phyloP scores from a whole-genome alignment of 352 stramenopile genomes.

The Phytophthora colocasiae region DNA sequence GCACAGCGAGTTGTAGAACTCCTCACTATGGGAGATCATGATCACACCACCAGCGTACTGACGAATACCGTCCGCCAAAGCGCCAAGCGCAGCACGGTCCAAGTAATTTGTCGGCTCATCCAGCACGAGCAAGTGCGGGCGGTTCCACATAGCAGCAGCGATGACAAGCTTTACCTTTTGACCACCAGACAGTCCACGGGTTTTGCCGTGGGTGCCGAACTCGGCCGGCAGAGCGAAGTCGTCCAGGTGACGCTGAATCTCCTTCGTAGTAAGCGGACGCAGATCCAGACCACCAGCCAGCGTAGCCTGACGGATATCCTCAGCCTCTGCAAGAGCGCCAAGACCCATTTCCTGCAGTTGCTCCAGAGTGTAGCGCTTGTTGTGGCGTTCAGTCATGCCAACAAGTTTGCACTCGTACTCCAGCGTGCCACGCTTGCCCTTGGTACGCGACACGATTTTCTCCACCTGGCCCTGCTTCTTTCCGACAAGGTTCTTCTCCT shows the following conservation, averaged over 20 bases:
- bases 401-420: constrained; percentile 94
- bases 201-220: constrained; percentile 85
- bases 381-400: constrained; percentile 68
- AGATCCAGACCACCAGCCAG: constrained; percentile 62
- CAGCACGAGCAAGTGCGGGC: constrained; percentile 88
- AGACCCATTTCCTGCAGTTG: constrained; percentile 74
- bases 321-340: constrained; percentile 64
- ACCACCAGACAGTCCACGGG: constrained; percentile 75
- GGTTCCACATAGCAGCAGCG: constrained; percentile 81
- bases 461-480: constrained; percentile 92
- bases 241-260: constrained; percentile 80
- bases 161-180: constrained; percentile 89
- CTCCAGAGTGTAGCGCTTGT: constrained; percentile 76
- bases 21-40: constrained; percentile 86
- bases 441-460: constrained; percentile 93
- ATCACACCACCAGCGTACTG: constrained; percentile 75
- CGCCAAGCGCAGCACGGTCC: constrained; percentile 70
- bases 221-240: constrained; percentile 76
- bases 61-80: constrained; percentile 71
- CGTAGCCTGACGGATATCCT: constrained; percentile 73
- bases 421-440: constrained; percentile 71
- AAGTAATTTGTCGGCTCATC: constrained; percentile 92
- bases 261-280: constrained; percentile 68
- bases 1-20: constrained; percentile 86
- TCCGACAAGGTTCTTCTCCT: constrained; percentile 92